Evolutionary conservation across 257 asterid genomes (phyloP).

Genomic region (Echites panduratus): DNA sequence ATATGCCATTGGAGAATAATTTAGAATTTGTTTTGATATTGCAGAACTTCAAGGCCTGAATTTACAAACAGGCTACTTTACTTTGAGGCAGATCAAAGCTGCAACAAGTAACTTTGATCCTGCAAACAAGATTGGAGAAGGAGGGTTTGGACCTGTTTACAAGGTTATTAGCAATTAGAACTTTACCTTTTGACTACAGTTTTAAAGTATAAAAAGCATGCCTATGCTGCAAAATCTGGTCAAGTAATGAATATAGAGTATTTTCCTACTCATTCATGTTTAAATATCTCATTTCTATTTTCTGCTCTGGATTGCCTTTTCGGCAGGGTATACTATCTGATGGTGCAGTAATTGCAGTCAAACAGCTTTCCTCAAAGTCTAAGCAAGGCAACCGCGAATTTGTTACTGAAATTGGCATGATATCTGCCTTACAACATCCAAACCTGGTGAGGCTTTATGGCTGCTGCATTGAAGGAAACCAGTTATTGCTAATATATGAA

Average conservation of each 20-base stretch:
- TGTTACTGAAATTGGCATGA: conserved; percentile 45
- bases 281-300: neutral
- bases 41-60: conserved; percentile 41
- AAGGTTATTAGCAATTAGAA: conserved; percentile 25
- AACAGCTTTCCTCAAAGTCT: conserved; percentile 42
- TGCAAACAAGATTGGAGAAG: conserved; percentile 43
- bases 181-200: neutral
- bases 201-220: neutral
- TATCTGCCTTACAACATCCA: conserved; percentile 45
- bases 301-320: conserved; percentile 9
- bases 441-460: conserved; percentile 44
- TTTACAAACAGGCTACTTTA: conserved; percentile 40
- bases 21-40: neutral
- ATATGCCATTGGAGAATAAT: neutral
- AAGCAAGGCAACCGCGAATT: conserved; percentile 46
- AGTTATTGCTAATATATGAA: conserved; percentile 37
- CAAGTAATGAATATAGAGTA: no score
- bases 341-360: conserved; percentile 38
- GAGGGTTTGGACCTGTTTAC: conserved; percentile 47
- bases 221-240: neutral
- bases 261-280: no score
- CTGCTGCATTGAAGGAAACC: conserved; percentile 49
- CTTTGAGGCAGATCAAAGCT: conserved; percentile 36
- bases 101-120: conserved; percentile 39
- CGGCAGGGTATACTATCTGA: conserved; percentile 34